Evolutionary conservation across 1,139 yeast genomes (phyloP), one percentile per base, ranked within the genome.

Genomic region (Blastobotrys arbuscula): DNA sequence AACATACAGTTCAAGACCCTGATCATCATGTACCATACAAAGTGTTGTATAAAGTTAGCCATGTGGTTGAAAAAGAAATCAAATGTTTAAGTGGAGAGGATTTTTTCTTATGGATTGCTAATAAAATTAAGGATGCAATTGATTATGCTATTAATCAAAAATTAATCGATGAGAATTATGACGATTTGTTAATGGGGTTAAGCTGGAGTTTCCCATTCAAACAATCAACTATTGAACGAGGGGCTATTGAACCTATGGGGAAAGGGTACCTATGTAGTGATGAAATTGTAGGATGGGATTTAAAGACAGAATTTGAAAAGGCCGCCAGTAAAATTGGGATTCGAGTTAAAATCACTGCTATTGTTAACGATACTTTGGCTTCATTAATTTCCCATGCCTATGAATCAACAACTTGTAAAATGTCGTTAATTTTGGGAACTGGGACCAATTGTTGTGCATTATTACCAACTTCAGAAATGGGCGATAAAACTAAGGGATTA

Each of bases 331-430:
- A 82, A 52, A 60, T 84, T 45, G 81, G 82, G 50, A 62, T 65
- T 9, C 69, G 69, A 47, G 87, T 87, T 35, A 67, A 71, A 34
- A 82, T 87, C 38, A 84, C 80, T 20, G 96, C 96, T 0, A 74
- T 89, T 53, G 90, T 95, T 34, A 89, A 89, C 62, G 97, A 89
- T 63, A 85, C 96, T 1, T 90, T 84, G 16, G 96, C 96, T 26
- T 84, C 95, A 7, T 73, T 88, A 55, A 72, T 89, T 52, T 79
- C 95, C 5, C 78, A 88, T 60, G 84, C 95, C 19, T 87, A 87
- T 65, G 69, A 79, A 3, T 61, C 71, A 20, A 75, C 84, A 43
- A 73, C 75, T 51, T 84, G 95, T n/a, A 76, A 79, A 10, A 74
- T 88, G 58, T 95, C 96, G 37, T 81, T 89, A 51, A 87, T 89